phyloP scores from a whole-genome alignment of 768 basidiomycete genomes.

The Auricularia sp. region DNA sequence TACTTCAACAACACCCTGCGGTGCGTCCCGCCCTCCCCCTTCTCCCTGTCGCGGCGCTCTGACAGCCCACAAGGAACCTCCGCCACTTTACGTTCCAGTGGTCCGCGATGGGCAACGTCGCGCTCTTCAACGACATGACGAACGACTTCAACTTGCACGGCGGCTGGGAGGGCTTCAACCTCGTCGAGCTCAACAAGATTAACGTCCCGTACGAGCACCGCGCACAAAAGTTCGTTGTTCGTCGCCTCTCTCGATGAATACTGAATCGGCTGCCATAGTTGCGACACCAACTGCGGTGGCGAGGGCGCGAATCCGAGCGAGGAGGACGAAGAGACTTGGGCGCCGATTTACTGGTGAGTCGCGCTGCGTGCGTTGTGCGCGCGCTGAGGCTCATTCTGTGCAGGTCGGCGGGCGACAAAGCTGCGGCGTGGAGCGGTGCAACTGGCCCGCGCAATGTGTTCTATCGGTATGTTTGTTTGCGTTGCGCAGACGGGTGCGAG shows the following conservation, averaged over 20 bases:
- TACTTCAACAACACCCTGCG: conserved; percentile 1
- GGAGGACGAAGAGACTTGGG: background rate
- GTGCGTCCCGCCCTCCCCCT: background rate
- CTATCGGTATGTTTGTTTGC: background rate
- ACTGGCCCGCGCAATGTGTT: background rate
- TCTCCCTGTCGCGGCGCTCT: background rate
- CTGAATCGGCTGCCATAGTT: background rate
- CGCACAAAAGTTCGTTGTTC: background rate
- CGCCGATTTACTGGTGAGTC: background rate
- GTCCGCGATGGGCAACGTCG: background rate
- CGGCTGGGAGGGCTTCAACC: background rate
- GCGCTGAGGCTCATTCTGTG: background rate
- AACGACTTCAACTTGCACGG: conserved; percentile 1
- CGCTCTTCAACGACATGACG: background rate
- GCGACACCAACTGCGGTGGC: background rate
- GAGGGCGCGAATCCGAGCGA: background rate
- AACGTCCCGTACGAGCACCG: background rate
- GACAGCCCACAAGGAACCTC: background rate
- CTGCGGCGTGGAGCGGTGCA: background rate
- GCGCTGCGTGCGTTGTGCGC: background rate
- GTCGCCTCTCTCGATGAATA: background rate
- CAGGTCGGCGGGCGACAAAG: background rate
- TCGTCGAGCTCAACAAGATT: background rate
- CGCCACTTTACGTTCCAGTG: conserved; percentile 2
- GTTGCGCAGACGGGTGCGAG: no score